Base-by-base conservation (phyloP, 495 filamentous ascomycete species). In the Aspergillus haitiensis region DNA sequence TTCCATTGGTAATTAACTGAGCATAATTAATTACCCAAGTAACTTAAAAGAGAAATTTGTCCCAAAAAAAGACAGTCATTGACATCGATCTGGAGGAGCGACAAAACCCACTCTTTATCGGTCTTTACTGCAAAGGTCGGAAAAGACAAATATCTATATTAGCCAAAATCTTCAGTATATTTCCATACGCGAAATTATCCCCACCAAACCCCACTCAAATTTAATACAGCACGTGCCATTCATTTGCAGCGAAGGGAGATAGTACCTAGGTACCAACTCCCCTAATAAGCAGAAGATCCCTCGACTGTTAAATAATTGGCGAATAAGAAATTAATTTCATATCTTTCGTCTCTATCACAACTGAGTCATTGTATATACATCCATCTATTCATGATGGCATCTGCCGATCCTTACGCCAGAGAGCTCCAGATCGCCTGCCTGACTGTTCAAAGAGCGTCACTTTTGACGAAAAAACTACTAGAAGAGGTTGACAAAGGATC, bases 381-480 rank as follows among this genome's bases (percentile, higher is more conserved):
- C 37, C 37, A 27, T 27, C 15, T 42, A 32, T 36, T 36, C 27
- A 63, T 46, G 48, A 69, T 69, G 67, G 57, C 60, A 3, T 44
- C 61, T 27, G 27, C 69, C 33, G 60, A 58, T 45, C 61, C 72
- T 46, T 81, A 78, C 70, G 61, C 66, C 61, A 74, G 72, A 64
- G 82, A 85, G 64, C 74, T 78, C 4, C 66, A 75, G 35, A 69
- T 84, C 39, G 82, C 80, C 40, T 71, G 75, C 51, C 72, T 82
- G 18, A 73, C 82, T 21, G 81, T 84, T 10, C 82, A 84, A 55
- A 74, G 80, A 64, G 82, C 81, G 35, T 69, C 79, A n/a, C 64
- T 81, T 37, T 61, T 82, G 15, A 84, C 82, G 9, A 82, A 81
- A 55, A 68, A 73, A 52, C 71, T 84, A 42, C 73, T 82, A 33